Conservation (phyloP, 768 basidiomycete genomes). For the Tulasnella sp. region DNA sequence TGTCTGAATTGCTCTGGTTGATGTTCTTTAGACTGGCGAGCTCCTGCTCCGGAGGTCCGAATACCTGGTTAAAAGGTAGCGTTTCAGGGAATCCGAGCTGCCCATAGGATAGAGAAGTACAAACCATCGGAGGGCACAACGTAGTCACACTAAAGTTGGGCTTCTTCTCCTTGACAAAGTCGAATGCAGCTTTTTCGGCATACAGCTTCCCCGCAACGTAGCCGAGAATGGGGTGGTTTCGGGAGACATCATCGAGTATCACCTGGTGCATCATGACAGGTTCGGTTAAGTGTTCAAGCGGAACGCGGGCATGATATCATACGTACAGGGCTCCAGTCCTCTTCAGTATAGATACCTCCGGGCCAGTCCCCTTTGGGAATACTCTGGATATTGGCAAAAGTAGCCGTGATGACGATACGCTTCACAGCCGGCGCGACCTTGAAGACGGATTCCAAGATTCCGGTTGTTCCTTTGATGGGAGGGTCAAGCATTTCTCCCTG, state of each 20-base stretch:
- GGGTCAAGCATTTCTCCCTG: slow-evolving; percentile 23
- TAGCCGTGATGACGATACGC: slow-evolving; percentile 28
- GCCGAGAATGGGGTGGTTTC: neutral
- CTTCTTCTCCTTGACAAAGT: slow-evolving; percentile 37
- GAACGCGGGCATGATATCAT: neutral
- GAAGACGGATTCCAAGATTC: slow-evolving; percentile 22
- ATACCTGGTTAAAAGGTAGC: neutral
- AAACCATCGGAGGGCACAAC: slow-evolving; percentile 48
- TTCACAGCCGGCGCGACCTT: slow-evolving; percentile 24
- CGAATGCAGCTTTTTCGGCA: slow-evolving; percentile 56
- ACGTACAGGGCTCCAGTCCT: slow-evolving; percentile 24
- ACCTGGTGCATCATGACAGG: neutral
- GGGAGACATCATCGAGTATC: neutral
- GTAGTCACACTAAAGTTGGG: slow-evolving; percentile 42
- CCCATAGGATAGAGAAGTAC: neutral
- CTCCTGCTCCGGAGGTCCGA: slow-evolving; percentile 18
- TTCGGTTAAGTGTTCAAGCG: neutral
- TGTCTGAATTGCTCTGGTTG: neutral
- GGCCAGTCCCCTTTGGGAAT: neutral
- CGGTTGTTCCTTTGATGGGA: slow-evolving; percentile 24
- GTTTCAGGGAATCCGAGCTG: too few species aligned
- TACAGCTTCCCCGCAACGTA: slow-evolving; percentile 59
- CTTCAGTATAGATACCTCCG: slow-evolving; percentile 23
- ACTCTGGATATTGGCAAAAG: slow-evolving; percentile 25
- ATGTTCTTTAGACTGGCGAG: slow-evolving; percentile 10